Evolutionary conservation across 2,329 filamentous ascomycete genomes (phyloP).

Genomic region (Fusarium sp.): DNA sequence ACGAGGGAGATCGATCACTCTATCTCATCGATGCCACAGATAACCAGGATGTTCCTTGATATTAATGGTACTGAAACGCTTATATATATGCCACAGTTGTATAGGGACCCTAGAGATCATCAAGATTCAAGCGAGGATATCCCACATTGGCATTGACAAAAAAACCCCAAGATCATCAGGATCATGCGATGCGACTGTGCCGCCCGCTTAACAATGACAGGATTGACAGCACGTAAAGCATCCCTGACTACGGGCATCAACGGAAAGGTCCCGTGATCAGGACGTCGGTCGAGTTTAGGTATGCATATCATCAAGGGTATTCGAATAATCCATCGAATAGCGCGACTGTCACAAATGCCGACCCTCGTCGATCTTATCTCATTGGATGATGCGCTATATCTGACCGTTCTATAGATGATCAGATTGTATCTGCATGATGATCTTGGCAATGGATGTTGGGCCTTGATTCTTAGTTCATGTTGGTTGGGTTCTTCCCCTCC

Average conservation of each 20-base stretch:
- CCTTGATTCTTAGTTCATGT: not conserved
- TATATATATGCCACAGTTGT: not conserved
- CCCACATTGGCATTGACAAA: not conserved
- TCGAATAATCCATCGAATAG: not conserved
- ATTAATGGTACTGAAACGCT: not conserved
- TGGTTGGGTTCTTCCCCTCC: not conserved
- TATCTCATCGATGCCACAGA: not conserved
- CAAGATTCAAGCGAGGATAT: not conserved
- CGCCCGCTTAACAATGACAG: not conserved
- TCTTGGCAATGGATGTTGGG: not conserved
- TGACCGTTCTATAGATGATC: not conserved
- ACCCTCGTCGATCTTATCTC: not conserved
- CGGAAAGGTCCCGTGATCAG: conserved; percentile 1
- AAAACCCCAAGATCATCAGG: not conserved
- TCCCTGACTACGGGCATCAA: not conserved
- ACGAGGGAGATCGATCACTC: not conserved
- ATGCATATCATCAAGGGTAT: not conserved
- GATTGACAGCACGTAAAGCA: not conserved
- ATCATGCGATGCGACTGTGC: not conserved
- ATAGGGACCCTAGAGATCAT: not conserved
- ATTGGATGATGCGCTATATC: not conserved
- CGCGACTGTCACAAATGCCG: not conserved
- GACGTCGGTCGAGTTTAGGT: not conserved
- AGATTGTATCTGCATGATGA: not conserved
- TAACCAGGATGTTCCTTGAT: not conserved